phyloP scores from a whole-genome alignment of 495 filamentous ascomycete species.

The Cercophora sp. region DNA sequence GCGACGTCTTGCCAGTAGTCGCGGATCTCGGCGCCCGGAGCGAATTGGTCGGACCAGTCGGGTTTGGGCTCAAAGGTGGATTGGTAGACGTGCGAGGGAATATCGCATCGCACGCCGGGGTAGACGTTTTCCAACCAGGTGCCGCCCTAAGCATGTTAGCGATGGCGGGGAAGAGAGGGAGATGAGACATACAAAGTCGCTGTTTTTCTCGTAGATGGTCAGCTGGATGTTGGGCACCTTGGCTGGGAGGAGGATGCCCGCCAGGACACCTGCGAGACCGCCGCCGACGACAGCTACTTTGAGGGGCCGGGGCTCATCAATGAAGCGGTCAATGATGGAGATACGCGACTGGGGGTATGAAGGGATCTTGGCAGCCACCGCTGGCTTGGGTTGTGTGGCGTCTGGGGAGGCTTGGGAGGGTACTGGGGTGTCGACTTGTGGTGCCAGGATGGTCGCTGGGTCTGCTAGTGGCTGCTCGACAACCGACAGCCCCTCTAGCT shows the following conservation, averaged over 20 bases:
- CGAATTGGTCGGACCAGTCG: constrained; percentile 63
- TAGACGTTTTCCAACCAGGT: constrained; percentile 54
- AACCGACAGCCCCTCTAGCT: constrained; percentile 5
- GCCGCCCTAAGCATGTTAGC: neutral
- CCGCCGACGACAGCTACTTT: constrained; percentile 63
- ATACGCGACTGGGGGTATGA: constrained; percentile 22
- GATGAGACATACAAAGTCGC: constrained; percentile 43
- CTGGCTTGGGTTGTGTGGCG: neutral
- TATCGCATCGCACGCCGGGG: constrained; percentile 62
- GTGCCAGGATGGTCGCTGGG: neutral
- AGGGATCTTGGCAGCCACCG: neutral
- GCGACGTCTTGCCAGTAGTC: constrained; percentile 61
- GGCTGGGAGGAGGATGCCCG: constrained; percentile 56
- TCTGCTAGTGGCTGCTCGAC: neutral
- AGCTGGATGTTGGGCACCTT: constrained; percentile 54
- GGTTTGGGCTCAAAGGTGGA: constrained; percentile 61
- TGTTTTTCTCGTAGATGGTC: constrained; percentile 71
- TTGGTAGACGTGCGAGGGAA: constrained; percentile 70
- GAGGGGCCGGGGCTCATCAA: constrained; percentile 54
- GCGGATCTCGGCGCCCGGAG: constrained; percentile 60
- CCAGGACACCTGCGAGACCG: constrained; percentile 59
- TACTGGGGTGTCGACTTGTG: no score
- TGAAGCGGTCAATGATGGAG: constrained; percentile 44
- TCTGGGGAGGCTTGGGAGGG: neutral
- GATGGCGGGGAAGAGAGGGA: neutral